Base-by-base conservation (phyloP, 2,329 filamentous ascomycete species). In the Diaporthe helianthi region DNA sequence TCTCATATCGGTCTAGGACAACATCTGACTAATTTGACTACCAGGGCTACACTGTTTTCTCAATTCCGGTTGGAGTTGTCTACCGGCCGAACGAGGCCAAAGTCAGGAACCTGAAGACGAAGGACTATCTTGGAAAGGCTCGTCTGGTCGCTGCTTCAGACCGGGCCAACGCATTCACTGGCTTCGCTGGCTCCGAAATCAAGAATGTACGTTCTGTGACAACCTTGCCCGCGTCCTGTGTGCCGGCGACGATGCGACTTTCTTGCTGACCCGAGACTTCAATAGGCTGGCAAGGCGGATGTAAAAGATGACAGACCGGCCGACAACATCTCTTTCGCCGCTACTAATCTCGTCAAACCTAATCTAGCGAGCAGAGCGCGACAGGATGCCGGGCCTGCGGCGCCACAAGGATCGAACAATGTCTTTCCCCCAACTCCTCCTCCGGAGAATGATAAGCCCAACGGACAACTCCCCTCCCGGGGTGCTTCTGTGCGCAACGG, bases 381-480 rank as follows among this genome's bases (percentile, higher is more conserved):
- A 76, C 93, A 96, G 77, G 96, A 93, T 22, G 94, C 96, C 77
- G 58, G 44, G 24, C 93, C 93, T 10, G 51, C 4, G 7, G 19
- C 36, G n/a, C 61, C 60, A 4, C 58, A 63, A 22, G 58, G 54
- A 19, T 93, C 93, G 0, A 83, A 89, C 73, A 93, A 92, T 75
- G 88, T 95, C 72, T 98, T 98, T 83, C 96, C 96, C 22, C 96
- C 96, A n/a, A 98, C 96, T n/a, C 96, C 96, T 49, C 96, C 96
- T 8, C 96, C 96, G 7, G 96, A 99, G 83, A 88, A 88, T 72
- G 94, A 98, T 74, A 91, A 90, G 75, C 80, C 80, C 4, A 72
- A 78, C 8, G 67, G 69, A 31, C 67, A 71, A 24, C 73, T 75
- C 52, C 82, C 86, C 75, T 86, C 81, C 72, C 84, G 89, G 26